Conservation (phyloP, 306 rosid species). For the Sesbania bispinosa region DNA sequence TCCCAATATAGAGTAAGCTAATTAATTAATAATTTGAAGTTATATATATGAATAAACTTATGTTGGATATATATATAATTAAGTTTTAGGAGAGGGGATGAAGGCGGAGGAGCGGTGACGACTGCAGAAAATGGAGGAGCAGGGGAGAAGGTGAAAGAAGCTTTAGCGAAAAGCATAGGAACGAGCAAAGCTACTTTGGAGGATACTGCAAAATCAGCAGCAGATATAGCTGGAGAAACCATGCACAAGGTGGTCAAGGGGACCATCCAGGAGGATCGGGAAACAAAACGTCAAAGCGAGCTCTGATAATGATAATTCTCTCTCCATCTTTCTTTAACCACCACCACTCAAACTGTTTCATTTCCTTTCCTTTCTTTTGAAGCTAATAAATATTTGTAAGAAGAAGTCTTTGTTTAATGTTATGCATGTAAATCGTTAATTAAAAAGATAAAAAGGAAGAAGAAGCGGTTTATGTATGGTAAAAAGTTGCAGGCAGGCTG, state of each 20-base stretch:
- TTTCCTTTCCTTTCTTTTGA: too few species aligned
- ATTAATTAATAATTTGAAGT: not conserved
- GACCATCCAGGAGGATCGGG: not conserved
- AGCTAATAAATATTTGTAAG: too few species aligned
- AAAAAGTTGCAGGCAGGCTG: too few species aligned
- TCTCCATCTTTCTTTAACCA: too few species aligned
- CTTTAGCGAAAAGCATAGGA: conserved; percentile 18
- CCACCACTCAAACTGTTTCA: too few species aligned
- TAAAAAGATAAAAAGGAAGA: too few species aligned
- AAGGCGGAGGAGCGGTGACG: not conserved
- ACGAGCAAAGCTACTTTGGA: conserved; percentile 17
- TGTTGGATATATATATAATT: not conserved
- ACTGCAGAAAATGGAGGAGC: not conserved
- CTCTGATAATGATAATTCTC: too few species aligned
- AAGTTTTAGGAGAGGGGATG: conserved; percentile 32
- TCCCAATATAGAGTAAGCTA: conserved; percentile 34
- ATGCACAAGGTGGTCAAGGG: not conserved
- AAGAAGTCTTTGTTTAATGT: too few species aligned
- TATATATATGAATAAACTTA: too few species aligned
- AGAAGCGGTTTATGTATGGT: too few species aligned
- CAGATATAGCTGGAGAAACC: not conserved
- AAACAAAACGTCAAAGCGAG: not conserved
- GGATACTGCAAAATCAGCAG: conserved; percentile 39
- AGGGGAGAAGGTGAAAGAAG: conserved; percentile 28
- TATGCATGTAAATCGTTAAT: too few species aligned